These are phyloP conservation scores for Backusella tuberculispora DNA, from an alignment of 192 early-diverging fungal species.

Conservation along the genomic window DNA sequence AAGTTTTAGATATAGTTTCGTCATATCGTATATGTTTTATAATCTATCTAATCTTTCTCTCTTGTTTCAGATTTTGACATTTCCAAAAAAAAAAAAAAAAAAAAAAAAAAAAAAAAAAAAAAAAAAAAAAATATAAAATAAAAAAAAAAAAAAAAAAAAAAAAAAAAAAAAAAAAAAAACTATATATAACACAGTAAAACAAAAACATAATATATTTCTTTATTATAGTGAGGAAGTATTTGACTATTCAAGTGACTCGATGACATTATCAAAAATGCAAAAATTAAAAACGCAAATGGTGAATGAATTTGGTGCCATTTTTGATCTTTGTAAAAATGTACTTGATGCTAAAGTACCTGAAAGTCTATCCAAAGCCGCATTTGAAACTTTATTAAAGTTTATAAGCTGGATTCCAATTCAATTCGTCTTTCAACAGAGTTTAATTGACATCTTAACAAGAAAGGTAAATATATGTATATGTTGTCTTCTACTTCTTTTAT, in stretches of 20 bases:
- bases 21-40: too few species aligned
- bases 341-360: not conserved
- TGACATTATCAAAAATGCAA: slow-evolving; percentile 28
- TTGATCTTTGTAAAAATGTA: slow-evolving; percentile 23
- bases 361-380: not conserved
- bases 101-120: too few species aligned
- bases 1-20: too few species aligned
- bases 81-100: too few species aligned
- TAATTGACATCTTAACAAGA: slow-evolving; percentile 15
- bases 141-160: too few species aligned
- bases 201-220: not conserved
- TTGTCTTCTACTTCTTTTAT: too few species aligned
- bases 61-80: too few species aligned
- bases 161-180: too few species aligned
- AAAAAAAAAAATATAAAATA: too few species aligned
- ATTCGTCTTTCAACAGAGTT: slow-evolving; percentile 21
- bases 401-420: slow-evolving; percentile 29
- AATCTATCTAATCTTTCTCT: too few species aligned
- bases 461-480: slow-evolving; percentile 8
- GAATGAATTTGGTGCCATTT: slow-evolving; percentile 14
- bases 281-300: slow-evolving; percentile 33
- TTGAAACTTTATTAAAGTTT: slow-evolving; percentile 18
- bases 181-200: too few species aligned
- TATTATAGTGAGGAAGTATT: slow-evolving; percentile 30
- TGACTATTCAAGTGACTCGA: slow-evolving; percentile 28